Percentiles rank a stretch among this genome's conserved stretches.
Evolutionary conservation across 352 stramenopile genomes (phyloP).

Genomic region (Globisporangium alternatum): DNA sequence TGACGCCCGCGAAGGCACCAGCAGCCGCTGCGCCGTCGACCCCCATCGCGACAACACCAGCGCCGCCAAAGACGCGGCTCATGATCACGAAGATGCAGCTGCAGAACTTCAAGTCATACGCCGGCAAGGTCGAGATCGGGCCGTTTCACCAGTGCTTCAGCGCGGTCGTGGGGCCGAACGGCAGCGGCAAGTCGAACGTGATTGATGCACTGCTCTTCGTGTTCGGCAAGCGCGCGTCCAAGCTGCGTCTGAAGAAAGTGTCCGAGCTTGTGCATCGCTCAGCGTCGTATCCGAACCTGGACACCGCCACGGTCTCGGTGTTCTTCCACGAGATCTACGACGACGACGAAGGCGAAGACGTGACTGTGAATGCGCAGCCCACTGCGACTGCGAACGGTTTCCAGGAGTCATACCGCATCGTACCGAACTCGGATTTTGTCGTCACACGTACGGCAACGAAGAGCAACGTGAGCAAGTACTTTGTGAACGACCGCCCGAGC

Average conservation of each 20-base stretch:
- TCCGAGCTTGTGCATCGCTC: conserved; percentile 99
- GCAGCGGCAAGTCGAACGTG: conserved; percentile 99
- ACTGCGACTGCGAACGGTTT: neutral
- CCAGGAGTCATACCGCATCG: conserved; percentile 89
- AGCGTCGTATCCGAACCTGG: conserved; percentile 85
- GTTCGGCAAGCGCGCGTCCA: conserved; percentile 99
- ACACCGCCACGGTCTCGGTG: conserved; percentile 95
- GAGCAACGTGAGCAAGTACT: conserved; percentile 97
- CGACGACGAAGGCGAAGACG: conserved; percentile 29
- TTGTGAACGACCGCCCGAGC: conserved; percentile 90
- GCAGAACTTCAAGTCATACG: conserved; percentile 99
- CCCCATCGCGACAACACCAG: neutral
- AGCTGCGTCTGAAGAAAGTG: conserved; percentile 94
- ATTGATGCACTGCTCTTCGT: conserved; percentile 99
- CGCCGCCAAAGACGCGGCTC: conserved; percentile 59
- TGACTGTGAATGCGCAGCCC: neutral
- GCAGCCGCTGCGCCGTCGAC: neutral
- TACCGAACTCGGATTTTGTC: conserved; percentile 89
- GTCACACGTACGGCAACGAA: conserved; percentile 93
- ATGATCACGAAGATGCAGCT: conserved; percentile 98
- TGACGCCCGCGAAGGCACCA: neutral
- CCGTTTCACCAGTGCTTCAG: conserved; percentile 99
- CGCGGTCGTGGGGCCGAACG: conserved; percentile 98
- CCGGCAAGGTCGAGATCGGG: conserved; percentile 94
- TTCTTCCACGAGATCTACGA: conserved; percentile 98